Base-by-base conservation (phyloP, 2,329 filamentous ascomycete species). In the Knufia petricola region DNA sequence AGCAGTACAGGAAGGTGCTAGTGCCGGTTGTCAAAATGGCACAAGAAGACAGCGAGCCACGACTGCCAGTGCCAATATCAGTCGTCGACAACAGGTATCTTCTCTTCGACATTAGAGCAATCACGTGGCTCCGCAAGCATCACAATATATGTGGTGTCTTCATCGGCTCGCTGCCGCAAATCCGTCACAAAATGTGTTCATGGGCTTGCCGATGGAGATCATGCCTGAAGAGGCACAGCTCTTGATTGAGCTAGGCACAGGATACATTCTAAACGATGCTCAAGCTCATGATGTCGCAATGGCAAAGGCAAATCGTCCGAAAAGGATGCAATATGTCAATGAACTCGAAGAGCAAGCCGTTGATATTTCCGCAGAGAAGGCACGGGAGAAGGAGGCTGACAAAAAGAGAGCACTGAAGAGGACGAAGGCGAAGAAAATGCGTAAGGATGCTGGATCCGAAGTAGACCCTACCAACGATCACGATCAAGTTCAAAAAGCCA, bases 131-230 rank as follows among this genome's bases (percentile, higher is more conserved):
- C 54, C 85, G 92, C 56, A 81, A 85, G 53, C 73, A 80, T 59
- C 78, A 95, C 69, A 82, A 87, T 64, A 87, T 95, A 59, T 89
- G 85, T 61, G 88, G 88, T 54, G 84, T 92, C 26, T 75, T 95
- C 48, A 82, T 86, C 51, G 92, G 92, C 50, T 89, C 86, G 6
- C 80, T 95, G 24, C 90, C 92, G 1, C 89, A 96, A 67, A 87
- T 50, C 88, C 89, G 4, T 90, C 94, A 59, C 92, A 98, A 68
- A 96, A 95, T 68, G 78, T 95, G 50, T 96, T 96, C 63, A 77
- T 90, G 50, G 87, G 89, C 39, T 70, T 96, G 43, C 92, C 92
- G 2, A 70, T 96, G 21, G 85, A 95, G 70, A 74, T 98, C 38
- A 86, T 92, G 71, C 83, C 87, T 1, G 92, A 96, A 68, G 92